Evolutionary conservation across 306 rosid species (phyloP), one percentile per base, ranked within the genome.

Genomic region (Adenanthera pavonina): DNA sequence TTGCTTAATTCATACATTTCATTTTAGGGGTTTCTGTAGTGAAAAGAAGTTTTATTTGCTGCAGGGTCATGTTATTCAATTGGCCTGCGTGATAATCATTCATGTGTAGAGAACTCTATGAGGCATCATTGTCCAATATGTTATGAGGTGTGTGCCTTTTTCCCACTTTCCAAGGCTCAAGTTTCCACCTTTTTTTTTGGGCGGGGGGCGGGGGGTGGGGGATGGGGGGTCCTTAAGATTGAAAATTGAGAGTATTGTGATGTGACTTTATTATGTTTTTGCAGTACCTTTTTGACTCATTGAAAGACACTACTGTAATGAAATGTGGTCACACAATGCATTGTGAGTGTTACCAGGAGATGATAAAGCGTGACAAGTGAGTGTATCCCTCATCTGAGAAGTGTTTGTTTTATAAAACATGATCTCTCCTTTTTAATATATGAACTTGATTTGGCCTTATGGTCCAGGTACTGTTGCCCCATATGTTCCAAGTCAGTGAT

Each of bases 301-400:
- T 93, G 84, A 91, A 91, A 82, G 94, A 91, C 77, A 92, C 91
- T 11, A 19, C 76, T 49, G 97, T 95, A 15, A 92, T 95, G 98
- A 95, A 89, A 90, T 96, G 99, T 34, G 99, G 99, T 9, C 99
- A 96, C 81, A 96, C 99, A 7, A 96, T 96, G 98, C 99, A 96
- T 76, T 6, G 10, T 25, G 97, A 93, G 83, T 96, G 99, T 83
- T 90, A 80, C 76, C 13, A 34, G 3, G 98, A 96, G 92, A 93
- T 96, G 99, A 44, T 92, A 43, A 89, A 83, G 78, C 94, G 84
- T 46, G 89, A 83, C 81, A 93, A 91, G 99, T 95, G 88, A 88
- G 98, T 47, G 3, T 56, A 4, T 19, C 48, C 46, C 38, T n/a
- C 17, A 59, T 65, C 49, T 72, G 74, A 49, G 38, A 41, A 38